A percentile compares a stretch with the other conserved stretches of the same genome.
Evolutionary conservation across 768 basidiomycete species (phyloP).

Genomic region (Pilatotrama ljubarskyi): DNA sequence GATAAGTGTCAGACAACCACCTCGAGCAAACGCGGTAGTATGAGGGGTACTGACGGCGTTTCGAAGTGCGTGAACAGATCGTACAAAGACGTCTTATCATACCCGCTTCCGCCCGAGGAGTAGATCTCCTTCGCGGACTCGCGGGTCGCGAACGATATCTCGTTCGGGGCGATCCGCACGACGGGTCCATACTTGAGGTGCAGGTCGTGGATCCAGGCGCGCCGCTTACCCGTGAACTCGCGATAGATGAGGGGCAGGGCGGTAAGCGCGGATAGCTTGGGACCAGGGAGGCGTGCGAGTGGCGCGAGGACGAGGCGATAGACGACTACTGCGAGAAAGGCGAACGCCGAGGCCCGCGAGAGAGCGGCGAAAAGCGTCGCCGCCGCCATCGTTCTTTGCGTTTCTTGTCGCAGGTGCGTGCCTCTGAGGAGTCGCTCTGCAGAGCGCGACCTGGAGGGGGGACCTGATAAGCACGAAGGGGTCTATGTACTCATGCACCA

Average conservation of each 20-base stretch:
- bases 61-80: slow-evolving; percentile 17
- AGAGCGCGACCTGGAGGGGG: too few species aligned
- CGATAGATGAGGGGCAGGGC: slow-evolving; percentile 20
- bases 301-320: slow-evolving; percentile 17
- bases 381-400: background rate
- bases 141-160: slow-evolving; percentile 24
- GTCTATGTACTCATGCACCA: too few species aligned
- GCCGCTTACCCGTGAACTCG: slow-evolving; percentile 18
- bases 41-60: slow-evolving; percentile 12
- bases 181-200: slow-evolving; percentile 23
- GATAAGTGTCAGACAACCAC: too few species aligned
- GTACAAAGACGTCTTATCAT: slow-evolving; percentile 22
- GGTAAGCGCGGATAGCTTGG: slow-evolving; percentile 14
- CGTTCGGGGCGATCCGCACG: slow-evolving; percentile 24
- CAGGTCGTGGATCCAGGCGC: slow-evolving; percentile 20
- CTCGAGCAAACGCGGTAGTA: too few species aligned
- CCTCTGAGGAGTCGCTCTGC: too few species aligned
- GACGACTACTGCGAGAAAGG: background rate
- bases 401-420: too few species aligned
- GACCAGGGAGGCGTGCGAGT: slow-evolving; percentile 17
- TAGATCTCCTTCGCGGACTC: slow-evolving; percentile 29
- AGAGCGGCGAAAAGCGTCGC: background rate
- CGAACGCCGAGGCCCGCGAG: background rate
- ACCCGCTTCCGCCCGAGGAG: slow-evolving; percentile 25
- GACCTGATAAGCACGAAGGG: too few species aligned